Conservation (phyloP, 2,329 filamentous ascomycete genomes). For the Pochonia chlamydosporia region DNA sequence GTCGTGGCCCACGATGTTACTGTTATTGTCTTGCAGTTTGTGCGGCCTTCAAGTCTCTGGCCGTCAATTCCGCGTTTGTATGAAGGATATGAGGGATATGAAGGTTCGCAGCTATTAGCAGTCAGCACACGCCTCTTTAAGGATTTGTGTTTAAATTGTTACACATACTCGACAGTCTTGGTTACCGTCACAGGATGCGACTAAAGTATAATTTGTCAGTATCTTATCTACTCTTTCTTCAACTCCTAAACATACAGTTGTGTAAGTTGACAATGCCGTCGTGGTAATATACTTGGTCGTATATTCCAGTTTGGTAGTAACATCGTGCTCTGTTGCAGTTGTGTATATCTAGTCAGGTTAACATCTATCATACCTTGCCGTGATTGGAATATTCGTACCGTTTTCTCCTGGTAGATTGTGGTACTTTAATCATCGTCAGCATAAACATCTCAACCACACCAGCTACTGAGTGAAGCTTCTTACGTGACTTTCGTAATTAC, state of each 20-base stretch:
- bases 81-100: no score
- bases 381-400: not conserved
- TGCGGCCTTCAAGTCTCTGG: not conserved
- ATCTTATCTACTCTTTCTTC: not conserved
- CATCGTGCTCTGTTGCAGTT: conserved; percentile 12
- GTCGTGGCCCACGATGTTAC: conserved; percentile 17
- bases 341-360: conserved; percentile 7
- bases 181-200: conserved; percentile 18
- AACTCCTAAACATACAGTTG: conserved; percentile 8
- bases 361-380: not conserved
- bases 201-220: conserved; percentile 10
- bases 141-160: not conserved
- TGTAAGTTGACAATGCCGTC: conserved; percentile 11
- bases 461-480: not conserved
- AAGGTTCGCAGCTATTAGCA: no score
- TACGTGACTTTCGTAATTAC: conserved; percentile 5
- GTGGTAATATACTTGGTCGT: conserved; percentile 14
- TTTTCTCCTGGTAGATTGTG: conserved; percentile 7
- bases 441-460: no score
- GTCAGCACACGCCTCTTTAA: no score
- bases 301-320: conserved; percentile 14
- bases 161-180: conserved; percentile 10
- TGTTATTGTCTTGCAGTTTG: conserved; percentile 12
- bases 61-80: no score
- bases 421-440: not conserved